Percentiles rank a stretch among this genome's conserved stretches.
Evolutionary conservation across 108 stramenopile species (phyloP).

Genomic region (Skeletonema menzelii): DNA sequence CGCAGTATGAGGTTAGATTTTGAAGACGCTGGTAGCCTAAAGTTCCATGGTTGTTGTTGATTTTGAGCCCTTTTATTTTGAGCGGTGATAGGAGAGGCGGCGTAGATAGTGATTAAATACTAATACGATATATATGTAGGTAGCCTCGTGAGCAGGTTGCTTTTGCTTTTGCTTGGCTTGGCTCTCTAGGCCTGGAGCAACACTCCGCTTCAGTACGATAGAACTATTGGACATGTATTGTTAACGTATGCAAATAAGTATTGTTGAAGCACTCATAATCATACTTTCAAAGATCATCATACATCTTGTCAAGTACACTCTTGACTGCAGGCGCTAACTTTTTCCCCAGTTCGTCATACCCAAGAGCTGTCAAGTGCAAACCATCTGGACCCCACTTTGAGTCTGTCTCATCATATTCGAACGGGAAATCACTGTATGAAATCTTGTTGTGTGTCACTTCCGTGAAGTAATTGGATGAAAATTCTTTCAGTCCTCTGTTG

Average conservation of each 20-base stretch:
- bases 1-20: not conserved
- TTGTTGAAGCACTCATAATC: too few species aligned
- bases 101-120: too few species aligned
- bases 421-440: conserved; percentile 55
- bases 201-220: too few species aligned
- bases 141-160: too few species aligned
- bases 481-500: conserved; percentile 46
- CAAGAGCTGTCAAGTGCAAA: conserved; percentile 61
- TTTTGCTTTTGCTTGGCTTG: too few species aligned
- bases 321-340: conserved; percentile 40
- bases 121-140: too few species aligned
- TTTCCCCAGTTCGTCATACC: conserved; percentile 60
- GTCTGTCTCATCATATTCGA: conserved; percentile 34
- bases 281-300: not conserved
- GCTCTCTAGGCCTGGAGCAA: too few species aligned
- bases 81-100: too few species aligned
- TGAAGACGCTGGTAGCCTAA: not conserved
- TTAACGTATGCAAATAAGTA: too few species aligned
- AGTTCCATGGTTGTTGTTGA: not conserved
- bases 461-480: conserved; percentile 11
- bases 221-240: too few species aligned
- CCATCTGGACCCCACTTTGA: conserved; percentile 56
- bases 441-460: conserved; percentile 1
- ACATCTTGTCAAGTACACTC: not conserved
- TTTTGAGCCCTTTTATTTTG: too few species aligned